Percentiles rank a stretch among this genome's conserved stretches.
phyloP scores from a whole-genome alignment of 331 rosid species.

The Malus hybrid region DNA sequence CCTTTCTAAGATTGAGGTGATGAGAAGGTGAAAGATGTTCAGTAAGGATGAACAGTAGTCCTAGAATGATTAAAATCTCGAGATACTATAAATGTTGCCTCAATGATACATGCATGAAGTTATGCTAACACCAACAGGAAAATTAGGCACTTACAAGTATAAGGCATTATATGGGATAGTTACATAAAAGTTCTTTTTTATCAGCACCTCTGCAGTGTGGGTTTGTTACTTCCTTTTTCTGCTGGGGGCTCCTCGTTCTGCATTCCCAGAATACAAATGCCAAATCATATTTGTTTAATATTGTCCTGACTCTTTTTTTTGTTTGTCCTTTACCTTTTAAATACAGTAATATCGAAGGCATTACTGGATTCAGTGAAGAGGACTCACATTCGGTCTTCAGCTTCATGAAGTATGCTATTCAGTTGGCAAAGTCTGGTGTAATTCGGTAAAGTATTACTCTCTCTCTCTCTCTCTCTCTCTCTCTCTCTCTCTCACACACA shows the following conservation, averaged over 20 bases:
- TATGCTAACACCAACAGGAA: not conserved
- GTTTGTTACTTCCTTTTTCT: not conserved
- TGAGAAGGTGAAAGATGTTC: not conserved
- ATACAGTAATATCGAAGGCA: slow-evolving; percentile 75
- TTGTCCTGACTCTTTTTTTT: not conserved
- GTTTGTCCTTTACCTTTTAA: slow-evolving; percentile 17
- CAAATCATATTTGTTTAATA: not conserved
- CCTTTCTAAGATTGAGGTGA: not conserved
- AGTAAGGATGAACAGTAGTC: not conserved
- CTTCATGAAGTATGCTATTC: slow-evolving; percentile 61
- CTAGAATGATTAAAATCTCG: not conserved
- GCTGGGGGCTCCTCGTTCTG: not conserved
- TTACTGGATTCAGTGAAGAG: slow-evolving; percentile 67
- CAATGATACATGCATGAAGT: not conserved
- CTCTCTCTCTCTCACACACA: not conserved
- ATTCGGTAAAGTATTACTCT: slow-evolving; percentile 37
- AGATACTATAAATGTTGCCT: not conserved
- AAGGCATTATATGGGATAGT: not conserved
- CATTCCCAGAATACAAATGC: not conserved
- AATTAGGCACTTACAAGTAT: not conserved
- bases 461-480: not conserved
- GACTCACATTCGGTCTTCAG: slow-evolving; percentile 44
- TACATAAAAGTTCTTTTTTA: not conserved
- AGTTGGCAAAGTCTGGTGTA: slow-evolving; percentile 49
- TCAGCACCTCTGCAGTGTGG: not conserved